Conservation (phyloP, 176 grass and related monocot species). For the Oryza australiensis region DNA sequence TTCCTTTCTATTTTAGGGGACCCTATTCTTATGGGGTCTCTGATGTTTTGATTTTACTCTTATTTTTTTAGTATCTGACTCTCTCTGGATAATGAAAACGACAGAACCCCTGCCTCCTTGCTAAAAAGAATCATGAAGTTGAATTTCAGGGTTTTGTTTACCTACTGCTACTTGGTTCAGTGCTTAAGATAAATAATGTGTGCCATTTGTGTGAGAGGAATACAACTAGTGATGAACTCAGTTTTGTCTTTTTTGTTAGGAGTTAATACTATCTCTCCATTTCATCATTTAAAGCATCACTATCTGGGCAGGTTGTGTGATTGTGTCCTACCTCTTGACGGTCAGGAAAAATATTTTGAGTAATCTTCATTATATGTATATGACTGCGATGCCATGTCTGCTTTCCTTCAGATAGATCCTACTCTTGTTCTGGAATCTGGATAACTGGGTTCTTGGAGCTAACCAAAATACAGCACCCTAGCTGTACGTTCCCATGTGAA, state of each 20-base stretch:
- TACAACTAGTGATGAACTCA: neutral
- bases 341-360: neutral
- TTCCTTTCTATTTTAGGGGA: neutral
- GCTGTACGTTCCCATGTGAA: neutral
- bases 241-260: neutral
- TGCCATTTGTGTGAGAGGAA: neutral
- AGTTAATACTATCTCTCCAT: neutral
- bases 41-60: neutral
- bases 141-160: neutral
- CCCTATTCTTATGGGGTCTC: neutral
- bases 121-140: neutral
- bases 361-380: neutral
- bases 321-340: neutral
- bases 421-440: constrained; percentile 2
- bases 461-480: neutral
- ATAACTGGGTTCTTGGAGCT: neutral
- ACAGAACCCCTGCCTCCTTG: neutral
- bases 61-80: too few relatives aligned
- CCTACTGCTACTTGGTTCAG: neutral
- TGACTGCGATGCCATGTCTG: neutral
- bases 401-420: neutral
- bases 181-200: neutral
- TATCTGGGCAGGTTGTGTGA: neutral
- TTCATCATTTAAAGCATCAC: neutral
- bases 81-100: neutral